phyloP scores from a whole-genome alignment of 2,329 filamentous ascomycete species.

The Dothiorella sarmentorum region DNA sequence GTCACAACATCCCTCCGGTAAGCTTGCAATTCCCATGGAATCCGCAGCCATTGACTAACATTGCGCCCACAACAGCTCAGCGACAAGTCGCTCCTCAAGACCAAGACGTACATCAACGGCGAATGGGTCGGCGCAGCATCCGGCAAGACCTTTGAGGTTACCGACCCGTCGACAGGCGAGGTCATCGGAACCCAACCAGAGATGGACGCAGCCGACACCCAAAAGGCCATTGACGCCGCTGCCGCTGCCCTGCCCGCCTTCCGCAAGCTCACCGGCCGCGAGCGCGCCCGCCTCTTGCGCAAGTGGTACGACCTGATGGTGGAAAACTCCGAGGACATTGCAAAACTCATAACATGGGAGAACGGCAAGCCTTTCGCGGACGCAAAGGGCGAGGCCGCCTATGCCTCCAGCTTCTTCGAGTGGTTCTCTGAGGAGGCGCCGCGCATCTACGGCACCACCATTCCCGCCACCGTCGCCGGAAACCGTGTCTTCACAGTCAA shows the following conservation, averaged over 20 bases:
- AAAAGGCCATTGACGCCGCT: conserved; percentile 80
- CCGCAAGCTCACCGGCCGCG: conserved; percentile 67
- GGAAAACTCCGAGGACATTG: conserved; percentile 75
- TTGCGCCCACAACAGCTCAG: conserved; percentile 36
- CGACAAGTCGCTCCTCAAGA: conserved; percentile 68
- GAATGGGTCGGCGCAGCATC: conserved; percentile 85
- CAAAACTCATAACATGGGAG: conserved; percentile 82
- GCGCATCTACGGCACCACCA: conserved; percentile 60
- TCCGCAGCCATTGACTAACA: not conserved
- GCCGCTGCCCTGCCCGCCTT: conserved; percentile 70
- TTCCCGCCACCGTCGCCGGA: conserved; percentile 64
- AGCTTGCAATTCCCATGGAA: conserved; percentile 18
- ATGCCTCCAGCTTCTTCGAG: conserved; percentile 26
- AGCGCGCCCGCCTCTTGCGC: conserved; percentile 69
- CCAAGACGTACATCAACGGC: conserved; percentile 83
- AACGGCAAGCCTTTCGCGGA: conserved; percentile 76
- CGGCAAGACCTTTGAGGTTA: conserved; percentile 87
- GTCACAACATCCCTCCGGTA: conserved; percentile 41
- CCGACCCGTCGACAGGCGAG: conserved; percentile 79
- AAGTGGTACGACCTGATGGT: conserved; percentile 80
- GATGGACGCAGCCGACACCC: conserved; percentile 73
- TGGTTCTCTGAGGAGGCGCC: conserved; percentile 30
- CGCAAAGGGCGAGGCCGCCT: conserved; percentile 25
- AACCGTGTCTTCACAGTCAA: conserved; percentile 77
- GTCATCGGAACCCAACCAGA: conserved; percentile 82